phyloP scores from a whole-genome alignment of 805 yeast species.

The Pichia scutulata region DNA sequence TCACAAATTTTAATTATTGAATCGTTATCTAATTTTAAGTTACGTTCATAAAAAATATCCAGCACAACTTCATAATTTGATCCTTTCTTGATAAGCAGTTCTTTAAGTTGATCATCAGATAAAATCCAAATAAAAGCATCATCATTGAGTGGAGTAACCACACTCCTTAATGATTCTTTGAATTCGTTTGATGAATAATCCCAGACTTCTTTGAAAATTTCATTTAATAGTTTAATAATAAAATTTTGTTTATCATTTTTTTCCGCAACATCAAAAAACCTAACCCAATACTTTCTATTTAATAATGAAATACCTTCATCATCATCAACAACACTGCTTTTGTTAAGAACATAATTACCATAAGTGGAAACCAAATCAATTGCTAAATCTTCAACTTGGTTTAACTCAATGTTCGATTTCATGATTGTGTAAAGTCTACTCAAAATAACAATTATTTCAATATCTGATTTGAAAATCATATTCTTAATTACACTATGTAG shows the following conservation, averaged over 20 bases:
- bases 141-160: background rate
- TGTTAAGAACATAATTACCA: conserved; percentile 34
- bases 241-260: background rate
- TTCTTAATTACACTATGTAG: conserved; percentile 20
- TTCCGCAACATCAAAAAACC: conserved; percentile 9
- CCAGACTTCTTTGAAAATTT: conserved; percentile 18
- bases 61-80: background rate
- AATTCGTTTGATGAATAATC: background rate
- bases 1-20: background rate
- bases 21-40: background rate
- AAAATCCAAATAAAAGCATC: conserved; percentile 7
- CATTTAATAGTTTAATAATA: conserved; percentile 21
- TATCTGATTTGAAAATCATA: conserved; percentile 36
- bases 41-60: background rate
- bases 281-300: conserved; percentile 22
- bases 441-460: conserved; percentile 42
- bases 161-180: background rate
- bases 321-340: background rate
- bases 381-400: conserved; percentile 22
- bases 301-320: conserved; percentile 12
- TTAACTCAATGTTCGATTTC: conserved; percentile 15
- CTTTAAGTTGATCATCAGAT: conserved; percentile 2
- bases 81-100: background rate
- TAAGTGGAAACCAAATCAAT: conserved; percentile 36
- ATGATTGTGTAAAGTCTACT: conserved; percentile 31